These are phyloP conservation scores for Colletotrichum eleusines DNA, from an alignment of 2,329 filamentous ascomycete species.

Conservation along the genomic window DNA sequence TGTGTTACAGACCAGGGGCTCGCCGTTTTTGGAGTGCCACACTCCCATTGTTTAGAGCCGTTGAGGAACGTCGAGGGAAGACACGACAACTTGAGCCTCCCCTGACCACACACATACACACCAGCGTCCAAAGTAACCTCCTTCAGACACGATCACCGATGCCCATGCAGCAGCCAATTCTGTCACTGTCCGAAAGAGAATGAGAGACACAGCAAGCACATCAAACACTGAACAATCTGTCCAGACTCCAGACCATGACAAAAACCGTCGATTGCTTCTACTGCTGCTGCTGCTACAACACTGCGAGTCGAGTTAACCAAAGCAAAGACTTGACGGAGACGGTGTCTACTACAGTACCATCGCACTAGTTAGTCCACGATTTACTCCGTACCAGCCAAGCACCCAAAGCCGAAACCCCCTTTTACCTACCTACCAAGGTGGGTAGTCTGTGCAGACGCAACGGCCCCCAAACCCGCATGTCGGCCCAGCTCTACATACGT, in stretches of 20 bases:
- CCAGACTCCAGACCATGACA: conserved; percentile 45
- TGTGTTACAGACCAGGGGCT: conserved; percentile 61
- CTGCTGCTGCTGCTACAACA: neutral
- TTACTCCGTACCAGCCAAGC: neutral
- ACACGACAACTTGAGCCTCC: conserved; percentile 6
- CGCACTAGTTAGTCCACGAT: conserved; percentile 1
- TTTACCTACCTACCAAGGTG: neutral
- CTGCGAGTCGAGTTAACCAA: neutral
- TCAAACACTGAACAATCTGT: conserved; percentile 50
- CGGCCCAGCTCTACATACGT: conserved; percentile 1
- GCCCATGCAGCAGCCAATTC: conserved; percentile 45
- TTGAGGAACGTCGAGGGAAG: conserved; percentile 6
- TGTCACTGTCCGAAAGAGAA: conserved; percentile 26
- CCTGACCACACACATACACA: neutral
- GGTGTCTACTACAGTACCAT: neutral
- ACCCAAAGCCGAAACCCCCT: conserved; percentile 1
- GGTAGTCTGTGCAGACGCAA: conserved; percentile 15
- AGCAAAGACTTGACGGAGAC: neutral
- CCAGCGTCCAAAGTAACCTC: conserved; percentile 41
- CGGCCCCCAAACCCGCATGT: conserved; percentile 29
- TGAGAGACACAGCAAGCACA: conserved; percentile 41
- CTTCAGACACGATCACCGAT: conserved; percentile 35
- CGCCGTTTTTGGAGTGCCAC: conserved; percentile 39
- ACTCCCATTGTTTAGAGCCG: conserved; percentile 33
- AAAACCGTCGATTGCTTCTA: conserved; percentile 40